Evolutionary conservation across 257 asterid species (phyloP).

Genomic region (Capsicum baccatum): DNA sequence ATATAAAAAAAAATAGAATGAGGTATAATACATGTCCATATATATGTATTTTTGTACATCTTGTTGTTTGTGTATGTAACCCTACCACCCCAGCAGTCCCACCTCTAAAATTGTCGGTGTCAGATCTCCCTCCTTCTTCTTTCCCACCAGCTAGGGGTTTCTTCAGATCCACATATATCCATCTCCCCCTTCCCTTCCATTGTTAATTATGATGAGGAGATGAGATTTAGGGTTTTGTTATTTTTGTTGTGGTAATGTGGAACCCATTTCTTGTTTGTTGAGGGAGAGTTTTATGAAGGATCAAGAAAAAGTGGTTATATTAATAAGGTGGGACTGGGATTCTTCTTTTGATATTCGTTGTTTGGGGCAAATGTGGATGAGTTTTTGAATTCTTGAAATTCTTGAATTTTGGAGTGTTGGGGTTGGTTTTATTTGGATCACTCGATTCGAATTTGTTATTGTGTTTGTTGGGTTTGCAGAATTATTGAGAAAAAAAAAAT

Average conservation of each 20-base stretch:
- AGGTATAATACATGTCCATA: background rate
- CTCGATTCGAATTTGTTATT: background rate
- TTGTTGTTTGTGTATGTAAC: constrained; percentile 34
- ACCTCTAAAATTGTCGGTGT: constrained; percentile 53
- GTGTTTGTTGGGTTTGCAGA: background rate
- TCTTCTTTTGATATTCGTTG: constrained; percentile 42
- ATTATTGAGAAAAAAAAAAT: constrained; percentile 34
- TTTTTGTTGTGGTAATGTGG: constrained; percentile 29
- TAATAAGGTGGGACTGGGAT: constrained; percentile 54
- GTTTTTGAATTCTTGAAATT: constrained; percentile 21
- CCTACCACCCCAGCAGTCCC: constrained; percentile 22
- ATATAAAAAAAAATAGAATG: background rate
- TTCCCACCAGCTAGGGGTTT: constrained; percentile 52
- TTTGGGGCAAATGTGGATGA: constrained; percentile 81
- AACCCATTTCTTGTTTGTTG: constrained; percentile 39
- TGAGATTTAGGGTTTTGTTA: constrained; percentile 26
- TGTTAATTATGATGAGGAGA: background rate
- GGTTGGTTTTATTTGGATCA: constrained; percentile 30
- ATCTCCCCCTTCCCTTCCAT: constrained; percentile 26
- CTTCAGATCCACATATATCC: constrained; percentile 51
- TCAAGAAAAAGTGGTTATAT: constrained; percentile 39
- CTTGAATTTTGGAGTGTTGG: background rate
- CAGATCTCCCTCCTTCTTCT: constrained; percentile 39
- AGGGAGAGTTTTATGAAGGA: constrained; percentile 62
- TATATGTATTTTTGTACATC: background rate